phyloP scores from a whole-genome alignment of 176 grass and related monocot species.

The Carex pumila region DNA sequence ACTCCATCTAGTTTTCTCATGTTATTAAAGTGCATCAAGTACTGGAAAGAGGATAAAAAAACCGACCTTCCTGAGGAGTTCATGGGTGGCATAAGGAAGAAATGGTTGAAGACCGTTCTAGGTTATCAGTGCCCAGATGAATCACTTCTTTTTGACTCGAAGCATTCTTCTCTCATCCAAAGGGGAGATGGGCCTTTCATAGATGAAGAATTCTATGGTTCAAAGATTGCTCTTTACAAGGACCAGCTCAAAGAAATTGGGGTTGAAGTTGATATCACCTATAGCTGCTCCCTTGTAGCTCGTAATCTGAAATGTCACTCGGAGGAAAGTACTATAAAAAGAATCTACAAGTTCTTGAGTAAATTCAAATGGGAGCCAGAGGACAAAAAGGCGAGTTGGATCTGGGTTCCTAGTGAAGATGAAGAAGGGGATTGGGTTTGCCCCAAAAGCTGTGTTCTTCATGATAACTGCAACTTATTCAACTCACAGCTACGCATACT shows the following conservation, averaged over 20 bases:
- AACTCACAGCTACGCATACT: conserved; percentile 30
- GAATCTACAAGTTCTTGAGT: conserved; percentile 50
- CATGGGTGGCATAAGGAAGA: conserved; percentile 21
- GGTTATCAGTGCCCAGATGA: conserved; percentile 40
- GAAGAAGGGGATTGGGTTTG: conserved; percentile 45
- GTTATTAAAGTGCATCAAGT: conserved; percentile 34
- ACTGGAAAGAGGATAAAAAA: not conserved
- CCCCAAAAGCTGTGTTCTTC: conserved; percentile 31
- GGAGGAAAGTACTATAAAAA: conserved; percentile 29
- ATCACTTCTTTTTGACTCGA: conserved; percentile 50
- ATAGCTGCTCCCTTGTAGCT: conserved; percentile 27
- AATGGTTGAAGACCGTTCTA: conserved; percentile 37
- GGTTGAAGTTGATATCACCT: conserved; percentile 28
- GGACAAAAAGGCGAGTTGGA: conserved; percentile 24
- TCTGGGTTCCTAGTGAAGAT: conserved; percentile 42
- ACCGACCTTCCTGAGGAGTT: conserved; percentile 24
- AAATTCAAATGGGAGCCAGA: conserved; percentile 33
- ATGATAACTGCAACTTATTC: conserved; percentile 42
- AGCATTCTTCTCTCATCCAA: conserved; percentile 17
- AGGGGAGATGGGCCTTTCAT: conserved; percentile 60
- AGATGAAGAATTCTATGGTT: conserved; percentile 46
- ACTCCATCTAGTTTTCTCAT: conserved; percentile 22
- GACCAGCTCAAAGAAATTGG: conserved; percentile 32
- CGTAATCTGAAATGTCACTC: conserved; percentile 34
- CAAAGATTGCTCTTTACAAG: conserved; percentile 29